Base-by-base conservation (phyloP, 108 stramenopile genomes). In the Poteriospumella lacustris region DNA sequence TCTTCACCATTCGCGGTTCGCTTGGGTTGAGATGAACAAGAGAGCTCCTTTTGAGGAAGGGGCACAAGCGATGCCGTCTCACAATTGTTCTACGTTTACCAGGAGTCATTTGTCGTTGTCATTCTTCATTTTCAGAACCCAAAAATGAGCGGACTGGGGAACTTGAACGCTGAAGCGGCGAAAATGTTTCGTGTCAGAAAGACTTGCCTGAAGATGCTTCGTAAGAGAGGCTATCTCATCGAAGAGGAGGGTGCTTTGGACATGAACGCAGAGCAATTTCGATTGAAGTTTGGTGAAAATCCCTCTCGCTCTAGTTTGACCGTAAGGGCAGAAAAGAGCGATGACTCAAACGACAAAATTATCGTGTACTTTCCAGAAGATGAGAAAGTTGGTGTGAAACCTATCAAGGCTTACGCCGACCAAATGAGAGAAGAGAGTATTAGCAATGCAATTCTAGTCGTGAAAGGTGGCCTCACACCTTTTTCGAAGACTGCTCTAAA, bases 281-380 rank as follows among this genome's bases (percentile, higher is more conserved):
- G 83, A 26, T 78, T 85, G 58, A 78, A 81, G 60, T 96, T 94
- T 87, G 92, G 60, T 0, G 76, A 76, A 59, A 59, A 79, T 26
- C 70, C 70, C 28, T 73, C 70, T 42, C 36, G 70, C 12, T n/a
- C 26, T 3, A 73, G 47, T 24, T 56, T 73, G 44, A 73, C 70
- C 80, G 90, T 86, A 2, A 28, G 81, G 33, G 85, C 82, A 0
- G 85, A 84, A 29, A 93, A 82, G 81, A 83, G 44, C 85, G 92
- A 81, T 90, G 94, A 86, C 47, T 12, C 78, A 2, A 58, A 38
- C 39, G 79, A 78, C 68, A 41, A 79, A 36, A 82, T 95, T 34
- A 92, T 97, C 78, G 93, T 95, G 28, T 95, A 94, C 82, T 95
- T 97, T 79, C 93, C 94, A 31, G 92, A 94, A 76, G 94, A 94